Evolutionary conservation across 78 protist genomes (phyloP), one percentile per base, ranked within the genome.

Genomic region (Dictyostelium capitatum): DNA sequence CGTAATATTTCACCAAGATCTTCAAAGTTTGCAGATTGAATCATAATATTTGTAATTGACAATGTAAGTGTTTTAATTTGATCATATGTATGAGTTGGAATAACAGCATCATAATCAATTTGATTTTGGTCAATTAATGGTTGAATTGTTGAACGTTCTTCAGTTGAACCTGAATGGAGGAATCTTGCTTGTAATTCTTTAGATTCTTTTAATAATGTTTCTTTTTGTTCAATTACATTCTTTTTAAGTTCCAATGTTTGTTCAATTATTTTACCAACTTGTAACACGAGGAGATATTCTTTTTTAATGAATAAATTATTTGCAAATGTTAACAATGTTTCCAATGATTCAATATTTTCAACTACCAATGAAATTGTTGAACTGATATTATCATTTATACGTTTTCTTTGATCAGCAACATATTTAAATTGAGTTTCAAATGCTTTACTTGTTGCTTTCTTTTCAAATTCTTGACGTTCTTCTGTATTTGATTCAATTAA

Each of bases 1-100:
- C 96, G 78, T 15, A 90, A 46, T n/a, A 90, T 74, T 32, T 90
- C 95, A 23, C 90, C 95, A 8, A 54, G 67, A 46, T 90, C 95
- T 53, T 90, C 95, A 51, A 79, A 32, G 62, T 80, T 79, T 43
- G 95, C 95, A 5, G 89, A 43, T 25, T 81, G 46, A 32, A 90
- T 90, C 79, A 90, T 90, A 25, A 90, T 50, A 5, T 37, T 7
- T 32, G 95, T 82, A 51, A 90, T 90, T 41, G 25, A 4, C 14
- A 90, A 78, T 0, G 90, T 81, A 41, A 64, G 41, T 5, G 43
- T n/a, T 19, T 79, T 79, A 59, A 79, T 77, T 30, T 73, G 50
- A 3, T 90, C 95, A 41, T 81, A 90, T 83, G 89, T 79, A 50
- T 90, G 82, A 9, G 47, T 47, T 51, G 83, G 84, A 17, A 1